Conservation (phyloP, 805 yeast species). For the Kodamaea kakaduensis region DNA sequence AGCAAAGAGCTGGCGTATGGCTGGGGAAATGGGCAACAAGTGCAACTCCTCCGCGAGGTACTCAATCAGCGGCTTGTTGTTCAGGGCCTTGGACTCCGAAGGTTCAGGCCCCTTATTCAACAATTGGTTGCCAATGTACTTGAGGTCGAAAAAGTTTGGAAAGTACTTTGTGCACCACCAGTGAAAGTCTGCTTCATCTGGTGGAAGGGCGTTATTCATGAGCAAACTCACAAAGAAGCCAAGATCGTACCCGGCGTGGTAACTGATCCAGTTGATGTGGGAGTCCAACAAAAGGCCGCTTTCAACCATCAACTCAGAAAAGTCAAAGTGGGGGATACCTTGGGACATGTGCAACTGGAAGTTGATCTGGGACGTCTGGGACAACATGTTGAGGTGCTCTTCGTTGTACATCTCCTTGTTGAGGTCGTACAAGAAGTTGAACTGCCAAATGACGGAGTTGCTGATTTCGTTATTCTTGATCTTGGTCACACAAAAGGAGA, state of each 20-base stretch:
- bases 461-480: slow-evolving; percentile 45
- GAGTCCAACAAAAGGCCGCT: slow-evolving; percentile 79
- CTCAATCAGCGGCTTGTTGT: slow-evolving; percentile 50
- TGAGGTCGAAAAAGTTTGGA: slow-evolving; percentile 82
- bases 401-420: slow-evolving; percentile 78
- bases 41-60: slow-evolving; percentile 63
- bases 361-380: slow-evolving; percentile 76
- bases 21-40: slow-evolving; percentile 57
- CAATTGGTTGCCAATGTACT: slow-evolving; percentile 43
- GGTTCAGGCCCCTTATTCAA: slow-evolving; percentile 22
- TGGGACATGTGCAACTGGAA: slow-evolving; percentile 66
- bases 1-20: slow-evolving; percentile 32
- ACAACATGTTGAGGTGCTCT: slow-evolving; percentile 75
- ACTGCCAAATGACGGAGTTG: slow-evolving; percentile 86
- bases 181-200: slow-evolving; percentile 71
- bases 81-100: slow-evolving; percentile 12
- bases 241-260: slow-evolving; percentile 91
- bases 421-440: slow-evolving; percentile 81
- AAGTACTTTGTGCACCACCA: slow-evolving; percentile 68
- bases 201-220: slow-evolving; percentile 74
- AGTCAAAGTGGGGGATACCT: slow-evolving; percentile 76
- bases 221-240: slow-evolving; percentile 81
- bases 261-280: slow-evolving; percentile 80
- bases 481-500: slow-evolving; percentile 43
- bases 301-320: slow-evolving; percentile 79